phyloP scores from a whole-genome alignment of 148 eudicot genomes.

The Rhododendron simsii region DNA sequence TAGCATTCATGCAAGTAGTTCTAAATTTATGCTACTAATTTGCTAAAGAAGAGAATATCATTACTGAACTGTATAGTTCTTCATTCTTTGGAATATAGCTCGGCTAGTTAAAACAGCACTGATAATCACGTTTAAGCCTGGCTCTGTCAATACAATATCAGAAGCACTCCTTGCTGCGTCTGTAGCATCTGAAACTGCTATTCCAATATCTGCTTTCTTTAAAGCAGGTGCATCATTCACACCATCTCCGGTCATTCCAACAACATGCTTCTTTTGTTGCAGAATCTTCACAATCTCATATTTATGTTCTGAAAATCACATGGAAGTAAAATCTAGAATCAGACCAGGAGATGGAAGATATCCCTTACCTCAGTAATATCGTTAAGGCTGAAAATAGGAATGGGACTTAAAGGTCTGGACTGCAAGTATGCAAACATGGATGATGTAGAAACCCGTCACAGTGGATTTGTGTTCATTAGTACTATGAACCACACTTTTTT shows the following conservation, averaged over 20 bases:
- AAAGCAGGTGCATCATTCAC: slow-evolving; percentile 75
- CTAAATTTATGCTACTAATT: not conserved
- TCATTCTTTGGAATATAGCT: slow-evolving; percentile 73
- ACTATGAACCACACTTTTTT: not conserved
- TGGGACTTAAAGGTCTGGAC: not conserved
- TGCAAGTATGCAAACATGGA: not conserved
- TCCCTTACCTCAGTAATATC: not conserved
- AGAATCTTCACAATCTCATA: slow-evolving; percentile 66
- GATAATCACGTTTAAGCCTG: slow-evolving; percentile 69
- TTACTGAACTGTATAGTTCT: slow-evolving; percentile 57
- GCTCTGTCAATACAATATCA: slow-evolving; percentile 70
- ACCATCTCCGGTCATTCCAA: slow-evolving; percentile 79
- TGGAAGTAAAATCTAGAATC: slow-evolving; percentile 6
- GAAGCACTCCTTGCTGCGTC: slow-evolving; percentile 75
- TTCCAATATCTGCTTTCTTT: slow-evolving; percentile 76
- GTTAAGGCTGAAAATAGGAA: not conserved
- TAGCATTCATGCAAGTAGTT: not conserved
- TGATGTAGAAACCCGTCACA: not conserved
- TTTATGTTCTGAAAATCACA: slow-evolving; percentile 46
- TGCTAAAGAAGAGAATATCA: not conserved
- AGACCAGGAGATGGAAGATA: slow-evolving; percentile 4
- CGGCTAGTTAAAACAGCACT: slow-evolving; percentile 74
- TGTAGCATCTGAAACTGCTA: slow-evolving; percentile 72
- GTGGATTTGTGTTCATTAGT: not conserved
- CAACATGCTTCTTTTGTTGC: slow-evolving; percentile 62